Evolutionary conservation across 352 stramenopile species (phyloP), one percentile per base, ranked within the genome.

Genomic region (Phytophthora citricola): DNA sequence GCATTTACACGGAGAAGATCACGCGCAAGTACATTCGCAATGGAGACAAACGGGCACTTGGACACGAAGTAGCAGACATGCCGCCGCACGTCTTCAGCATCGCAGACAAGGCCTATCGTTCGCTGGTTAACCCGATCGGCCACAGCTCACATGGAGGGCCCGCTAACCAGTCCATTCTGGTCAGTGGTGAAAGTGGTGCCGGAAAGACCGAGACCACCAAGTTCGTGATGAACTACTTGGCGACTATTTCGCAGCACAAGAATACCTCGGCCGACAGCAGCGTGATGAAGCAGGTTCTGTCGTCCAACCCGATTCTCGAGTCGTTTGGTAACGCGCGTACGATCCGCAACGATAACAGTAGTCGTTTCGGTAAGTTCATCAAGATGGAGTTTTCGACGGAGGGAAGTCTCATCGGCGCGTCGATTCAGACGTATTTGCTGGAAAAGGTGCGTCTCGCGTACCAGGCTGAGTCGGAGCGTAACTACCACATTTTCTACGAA

Each of bases 291-390:
- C 85, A 98, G 53, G 94, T 99, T 44, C 80, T 99, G 34, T 98
- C 93, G 46, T 98, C 95, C 5, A 99, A 99, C 77, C 97, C 98
- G 41, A 97, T 99, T 53, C 82, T 99, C n/a, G 98, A 99, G 76
- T 94, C 95, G 2, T 99, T 99, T 76, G 98, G 98, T 63, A 99
- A 99, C 71, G 96, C 97, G 38, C 89, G 96, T 32, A 99, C 97
- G 14, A 91, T 99, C 44, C 86, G 97, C 10, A 99, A 99, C 77
- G 93, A 99, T 78, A 99, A 99, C 75, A 98, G 90, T 38, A 92
- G 71, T 64, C 89, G 97, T 9, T 99, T 99, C 68, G 97, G 97
- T 51, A 99, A 99, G 73, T 99, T 98, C 55, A 99, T 99, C 80
- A 95, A 99, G 75, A 93, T 99, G 66, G 83, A 97, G 61, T 99